phyloP scores from a whole-genome alignment of 768 basidiomycete genomes.

The Boletus rubescentipes region DNA sequence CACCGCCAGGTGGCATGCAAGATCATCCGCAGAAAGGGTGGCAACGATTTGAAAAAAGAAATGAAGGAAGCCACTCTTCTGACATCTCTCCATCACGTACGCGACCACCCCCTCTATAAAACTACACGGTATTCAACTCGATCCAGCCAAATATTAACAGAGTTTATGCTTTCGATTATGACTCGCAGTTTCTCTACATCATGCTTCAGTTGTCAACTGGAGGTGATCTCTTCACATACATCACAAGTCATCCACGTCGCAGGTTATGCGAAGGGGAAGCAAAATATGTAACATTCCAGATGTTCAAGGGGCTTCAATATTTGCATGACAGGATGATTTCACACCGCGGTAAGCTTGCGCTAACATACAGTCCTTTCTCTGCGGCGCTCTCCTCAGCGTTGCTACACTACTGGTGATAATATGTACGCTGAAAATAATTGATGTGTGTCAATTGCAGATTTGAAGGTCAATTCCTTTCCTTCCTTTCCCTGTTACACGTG shows the following conservation, averaged over 20 bases:
- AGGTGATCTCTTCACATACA: conserved; percentile 86
- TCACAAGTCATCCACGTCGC: conserved; percentile 56
- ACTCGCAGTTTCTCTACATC: conserved; percentile 70
- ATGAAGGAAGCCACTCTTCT: conserved; percentile 81
- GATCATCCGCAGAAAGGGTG: conserved; percentile 65
- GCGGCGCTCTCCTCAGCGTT: not conserved
- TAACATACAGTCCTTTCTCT: not conserved
- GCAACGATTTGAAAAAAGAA: conserved; percentile 41
- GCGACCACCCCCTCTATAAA: conserved; percentile 15
- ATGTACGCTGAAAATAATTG: not conserved
- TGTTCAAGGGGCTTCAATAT: conserved; percentile 69
- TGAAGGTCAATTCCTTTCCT: conserved; percentile 48
- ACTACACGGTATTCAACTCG: not conserved
- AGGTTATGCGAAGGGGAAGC: conserved; percentile 76
- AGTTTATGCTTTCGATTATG: conserved; percentile 67
- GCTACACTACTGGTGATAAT: not conserved
- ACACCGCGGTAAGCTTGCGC: conserved; percentile 60
- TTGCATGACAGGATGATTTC: conserved; percentile 72
- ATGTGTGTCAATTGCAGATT: conserved; percentile 40
- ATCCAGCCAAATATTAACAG: conserved; percentile 78
- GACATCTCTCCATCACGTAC: conserved; percentile 67
- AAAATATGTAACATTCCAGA: conserved; percentile 81
- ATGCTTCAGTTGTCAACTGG: conserved; percentile 86
- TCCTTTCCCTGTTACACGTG: not conserved
- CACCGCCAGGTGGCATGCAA: conserved; percentile 83